Percentiles rank a stretch among this genome's conserved stretches.
Evolutionary conservation across 1,139 yeast genomes (phyloP).

Genomic region (Candida albicans): DNA sequence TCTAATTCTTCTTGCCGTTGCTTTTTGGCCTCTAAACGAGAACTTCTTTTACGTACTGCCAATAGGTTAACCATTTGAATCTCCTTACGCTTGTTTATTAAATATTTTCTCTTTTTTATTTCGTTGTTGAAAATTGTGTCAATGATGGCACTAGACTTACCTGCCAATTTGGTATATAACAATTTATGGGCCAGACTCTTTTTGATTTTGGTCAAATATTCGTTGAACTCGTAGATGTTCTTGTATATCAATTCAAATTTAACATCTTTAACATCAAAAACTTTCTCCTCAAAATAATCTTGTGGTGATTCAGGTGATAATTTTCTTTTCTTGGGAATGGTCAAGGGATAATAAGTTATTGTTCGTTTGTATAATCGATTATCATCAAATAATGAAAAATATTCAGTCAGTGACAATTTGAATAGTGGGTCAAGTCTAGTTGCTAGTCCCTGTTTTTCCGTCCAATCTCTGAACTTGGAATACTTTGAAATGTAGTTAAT

Average conservation of each 20-base stretch:
- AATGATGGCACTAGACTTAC: conserved; percentile 17
- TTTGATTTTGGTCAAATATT: conserved; percentile 21
- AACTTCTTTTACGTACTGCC: conserved; percentile 50
- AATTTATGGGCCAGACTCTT: conserved; percentile 19
- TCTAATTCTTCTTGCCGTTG: conserved; percentile 40
- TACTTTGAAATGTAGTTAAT: conserved; percentile 38
- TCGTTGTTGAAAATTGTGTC: conserved; percentile 29
- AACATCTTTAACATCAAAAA: conserved; percentile 34
- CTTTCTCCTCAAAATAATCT: conserved; percentile 22
- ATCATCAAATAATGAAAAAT: conserved; percentile 44
- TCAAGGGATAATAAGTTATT: conserved; percentile 29
- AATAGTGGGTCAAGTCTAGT: conserved; percentile 28
- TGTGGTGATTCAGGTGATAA: conserved; percentile 38
- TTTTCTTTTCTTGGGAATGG: conserved; percentile 43
- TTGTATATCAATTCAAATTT: conserved; percentile 33
- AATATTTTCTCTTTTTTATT: conserved; percentile 40
- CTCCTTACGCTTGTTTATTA: conserved; percentile 47
- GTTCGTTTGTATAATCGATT: conserved; percentile 44
- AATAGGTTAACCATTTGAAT: conserved; percentile 47
- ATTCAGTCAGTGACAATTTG: conserved; percentile 28
- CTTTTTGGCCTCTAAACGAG: conserved; percentile 50
- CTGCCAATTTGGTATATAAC: conserved; percentile 18
- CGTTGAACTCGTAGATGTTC: conserved; percentile 33
- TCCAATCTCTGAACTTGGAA: conserved; percentile 40
- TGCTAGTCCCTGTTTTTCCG: conserved; percentile 40